Evolutionary conservation across 2,329 filamentous ascomycete genomes (phyloP), one percentile per base, ranked within the genome.

Genomic region (Ilyonectria mors-panacis): DNA sequence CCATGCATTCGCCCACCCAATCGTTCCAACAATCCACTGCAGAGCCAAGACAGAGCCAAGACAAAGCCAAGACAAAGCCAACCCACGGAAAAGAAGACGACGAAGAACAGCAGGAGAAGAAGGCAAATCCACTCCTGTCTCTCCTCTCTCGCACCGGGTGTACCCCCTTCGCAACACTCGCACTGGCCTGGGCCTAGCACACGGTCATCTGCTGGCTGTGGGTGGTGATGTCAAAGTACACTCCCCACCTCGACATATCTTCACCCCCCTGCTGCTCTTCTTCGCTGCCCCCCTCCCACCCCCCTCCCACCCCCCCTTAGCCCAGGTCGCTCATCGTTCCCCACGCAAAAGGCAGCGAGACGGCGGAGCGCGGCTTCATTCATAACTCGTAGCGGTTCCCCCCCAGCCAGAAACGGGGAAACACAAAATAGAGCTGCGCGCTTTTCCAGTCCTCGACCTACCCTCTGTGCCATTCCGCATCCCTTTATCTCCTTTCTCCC

Each of bases 401-500:
- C 66, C 66, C 67, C 67, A 64, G 65, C 56, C 56, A 51, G 8
- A 39, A 64, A 59, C 26, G 57, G 65, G 64, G 57, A 64, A 62
- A 63, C 73, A 75, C 70, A 71, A 74, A 75, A 74, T 70, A 72
- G 33, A 74, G 71, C 68, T 75, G 73, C 73, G 73, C 73, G 71
- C 72, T 75, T 75, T 75, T 75, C 59, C 64, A 33, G 26, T 47
- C 30, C 28, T 60, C 56, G 19, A 50, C 45, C 50, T 59, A 33
- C 28, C 57, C 57, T 57, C 19, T 42, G 26, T 44, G 3, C 44
- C 26, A 28, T 26, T 56, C 28, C 26, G n/a, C 23, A 28, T 72
- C 61, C 59, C 55, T 57, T 64, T 28, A 45, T 65, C 53, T 63
- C 42, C 30, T 19, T 37, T 59, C 64, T 51, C 33, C 55, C 39